Base-by-base conservation (phyloP, 257 asterid genomes). In the Solanum dulcamara region DNA sequence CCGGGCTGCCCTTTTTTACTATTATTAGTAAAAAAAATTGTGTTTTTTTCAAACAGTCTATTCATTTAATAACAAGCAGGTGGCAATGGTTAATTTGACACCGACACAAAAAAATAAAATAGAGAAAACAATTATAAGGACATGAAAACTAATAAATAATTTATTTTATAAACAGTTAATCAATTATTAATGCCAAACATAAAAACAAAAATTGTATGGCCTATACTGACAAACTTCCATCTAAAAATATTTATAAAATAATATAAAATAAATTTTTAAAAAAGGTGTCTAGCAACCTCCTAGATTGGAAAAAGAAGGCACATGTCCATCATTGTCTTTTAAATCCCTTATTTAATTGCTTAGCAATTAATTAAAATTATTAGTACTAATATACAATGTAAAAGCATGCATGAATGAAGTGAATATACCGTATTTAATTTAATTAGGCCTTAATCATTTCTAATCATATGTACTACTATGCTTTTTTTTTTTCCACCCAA, bases 61-160 rank as follows among this genome's bases (percentile, higher is more conserved):
- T 48, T 72, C 20, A 62, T 28, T 64, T 28, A 85, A 37, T 66
- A 80, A 32, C 38, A 84, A 62, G 22, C 48, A 38, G 1, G 35
- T 26, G 82, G 60, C 60, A 4, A 71, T 11, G 46, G 22, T n/a
- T 66, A 33, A 57, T 83, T 67, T 66, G 70, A 53, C 80, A 87
- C 89, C 89, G 89, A 87, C 87, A 84, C 85, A 62, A 33, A 38
- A 24, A 6, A 83, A 60, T 66, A 38, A 20, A 30, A 74, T 71
- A 42, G 53, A 38, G 32, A 38, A 38, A 22, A 71, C 11, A 71
- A 71, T 71, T 38, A 22, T 24, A n/a, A 38, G 28, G 53, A n/a
- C 51, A 38, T 22, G 50, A 53, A 48, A 81, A 28, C 7, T 59
- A 81, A 22, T 81, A 14, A 81, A 24, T 81, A n/a, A 1, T 10